Evolutionary conservation across 2,329 filamentous ascomycete genomes (phyloP), one percentile per base, ranked within the genome.

Genomic region (Penicillium concentricum): DNA sequence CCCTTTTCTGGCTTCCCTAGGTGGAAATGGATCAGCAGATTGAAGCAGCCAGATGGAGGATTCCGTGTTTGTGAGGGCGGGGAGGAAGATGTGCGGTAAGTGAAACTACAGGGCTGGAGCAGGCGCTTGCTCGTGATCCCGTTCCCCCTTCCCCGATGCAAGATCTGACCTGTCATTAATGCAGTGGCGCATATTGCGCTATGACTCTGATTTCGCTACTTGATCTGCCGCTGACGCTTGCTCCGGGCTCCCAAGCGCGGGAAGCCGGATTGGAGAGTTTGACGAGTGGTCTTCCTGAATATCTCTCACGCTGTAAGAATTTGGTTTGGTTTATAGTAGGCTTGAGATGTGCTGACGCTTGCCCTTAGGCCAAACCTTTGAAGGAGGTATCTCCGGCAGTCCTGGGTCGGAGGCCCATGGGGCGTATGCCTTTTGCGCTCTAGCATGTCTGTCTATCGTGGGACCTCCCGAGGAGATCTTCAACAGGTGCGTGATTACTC

Each of bases 341-440:
- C 35, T 28, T n/a, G 24, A 26, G 39, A 38, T 37, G 54, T 57
- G 59, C 60, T 67, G 49, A 67, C 53, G 28, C n/a, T 48, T 18
- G 35, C 35, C 6, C 28, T 34, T 52, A 91, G 89, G 90, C 72
- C 93, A 97, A 82, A 95, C 91, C 12, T 97, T 89, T 74, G 94
- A 99, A 78, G 94, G 94, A 62, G 94, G 94, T 47, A 92, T 99
- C 65, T 92, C 90, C 62, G 89, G 86, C 54, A 87, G 88, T 61
- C 94, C 92, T 51, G 88, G 88, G 58, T 87, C 89, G 61, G 94
- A 99, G 81, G 94, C 93, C 53, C 94, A 99, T 76, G 94, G 94
- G 59, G 94, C 91, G 62, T 99, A 97, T 78, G 91, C 93, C 26
- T 97, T 97, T 76, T 97, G 93, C 76, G 92, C 90, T 54, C 79